Percentiles rank a stretch among this genome's conserved stretches.
phyloP scores from a whole-genome alignment of 2,329 filamentous ascomycete genomes.

The Fusarium brachygibbosum region DNA sequence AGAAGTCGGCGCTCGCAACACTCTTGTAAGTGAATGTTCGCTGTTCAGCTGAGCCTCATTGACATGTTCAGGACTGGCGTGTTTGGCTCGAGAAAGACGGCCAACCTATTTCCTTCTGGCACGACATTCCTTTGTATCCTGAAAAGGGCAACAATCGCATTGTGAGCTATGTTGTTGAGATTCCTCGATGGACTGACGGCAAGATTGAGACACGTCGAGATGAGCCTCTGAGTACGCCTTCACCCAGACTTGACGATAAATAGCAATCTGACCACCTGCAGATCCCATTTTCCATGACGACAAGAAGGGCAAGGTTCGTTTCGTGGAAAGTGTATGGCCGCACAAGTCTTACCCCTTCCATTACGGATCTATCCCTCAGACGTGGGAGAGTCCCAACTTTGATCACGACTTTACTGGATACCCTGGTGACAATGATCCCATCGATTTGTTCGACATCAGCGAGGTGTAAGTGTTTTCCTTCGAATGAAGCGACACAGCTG shows the following conservation, averaged over 20 bases:
- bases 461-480: slow-evolving; percentile 29
- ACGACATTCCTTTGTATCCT: slow-evolving; percentile 59
- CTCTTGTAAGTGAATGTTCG: slow-evolving; percentile 45
- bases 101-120: slow-evolving; percentile 58
- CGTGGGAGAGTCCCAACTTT: slow-evolving; percentile 60
- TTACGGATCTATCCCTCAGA: slow-evolving; percentile 61
- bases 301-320: slow-evolving; percentile 54
- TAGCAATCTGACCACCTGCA: slow-evolving; percentile 22
- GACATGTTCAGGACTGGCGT: slow-evolving; percentile 54
- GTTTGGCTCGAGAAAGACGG: slow-evolving; percentile 58
- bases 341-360: slow-evolving; percentile 60
- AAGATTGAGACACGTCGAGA: slow-evolving; percentile 58
- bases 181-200: slow-evolving; percentile 58
- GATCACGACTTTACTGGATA: slow-evolving; percentile 56
- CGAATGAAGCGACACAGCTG: neutral
- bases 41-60: fast-evolving
- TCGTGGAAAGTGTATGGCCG: slow-evolving; percentile 59
- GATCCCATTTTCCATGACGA: slow-evolving; percentile 60
- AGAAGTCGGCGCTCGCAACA: slow-evolving; percentile 57
- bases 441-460: slow-evolving; percentile 58
- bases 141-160: slow-evolving; percentile 52
- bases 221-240: slow-evolving; percentile 56
- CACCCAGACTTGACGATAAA: fast-evolving
- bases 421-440: slow-evolving; percentile 59
- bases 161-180: slow-evolving; percentile 58